phyloP scores from a whole-genome alignment of 495 filamentous ascomycete genomes.

The Hypomontagnella submonticulosa region DNA sequence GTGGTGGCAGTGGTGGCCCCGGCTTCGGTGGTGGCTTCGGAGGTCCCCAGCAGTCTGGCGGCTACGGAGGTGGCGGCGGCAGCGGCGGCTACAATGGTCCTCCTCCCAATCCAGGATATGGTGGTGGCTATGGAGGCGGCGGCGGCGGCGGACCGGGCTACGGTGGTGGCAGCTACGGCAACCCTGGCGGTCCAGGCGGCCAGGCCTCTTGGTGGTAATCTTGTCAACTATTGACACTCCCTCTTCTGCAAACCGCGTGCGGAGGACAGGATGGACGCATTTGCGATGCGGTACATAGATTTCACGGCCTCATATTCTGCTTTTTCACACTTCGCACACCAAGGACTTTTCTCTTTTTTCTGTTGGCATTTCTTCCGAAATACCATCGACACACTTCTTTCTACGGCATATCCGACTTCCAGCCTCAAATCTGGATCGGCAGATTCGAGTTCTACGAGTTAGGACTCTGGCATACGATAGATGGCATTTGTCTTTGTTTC shows the following conservation, averaged over 20 bases:
- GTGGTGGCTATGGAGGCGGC: slow-evolving; percentile 52
- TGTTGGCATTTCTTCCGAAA: slow-evolving; percentile 47
- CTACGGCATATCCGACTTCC: slow-evolving; percentile 52
- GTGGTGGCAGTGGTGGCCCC: slow-evolving; percentile 53
- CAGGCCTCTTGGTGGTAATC: slow-evolving; percentile 96
- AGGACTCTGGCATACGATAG: slow-evolving; percentile 73
- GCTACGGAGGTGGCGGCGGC: slow-evolving; percentile 61
- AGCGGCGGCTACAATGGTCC: slow-evolving; percentile 61
- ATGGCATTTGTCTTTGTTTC: slow-evolving; percentile 77
- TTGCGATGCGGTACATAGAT: slow-evolving; percentile 44
- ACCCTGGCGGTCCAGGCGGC: slow-evolving; percentile 82
- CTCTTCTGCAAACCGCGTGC: slow-evolving; percentile 33
- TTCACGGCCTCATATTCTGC: slow-evolving; percentile 40
- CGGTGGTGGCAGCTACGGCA: slow-evolving; percentile 76
- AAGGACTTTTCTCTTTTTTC: slow-evolving; percentile 48
- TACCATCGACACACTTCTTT: slow-evolving; percentile 53
- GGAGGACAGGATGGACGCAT: slow-evolving; percentile 21
- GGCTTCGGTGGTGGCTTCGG: slow-evolving; percentile 59
- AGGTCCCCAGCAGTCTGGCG: slow-evolving; percentile 51
- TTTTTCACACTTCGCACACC: slow-evolving; percentile 35
- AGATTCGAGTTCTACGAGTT: slow-evolving; percentile 52
- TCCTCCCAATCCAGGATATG: slow-evolving; percentile 68
- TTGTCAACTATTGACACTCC: slow-evolving; percentile 21
- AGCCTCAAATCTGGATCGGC: slow-evolving; percentile 48
- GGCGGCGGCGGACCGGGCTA: slow-evolving; percentile 52